These are phyloP conservation scores for Saksenaea vasiformis DNA, from an alignment of 371 early-diverging fungal genomes.

Conservation along the genomic window DNA sequence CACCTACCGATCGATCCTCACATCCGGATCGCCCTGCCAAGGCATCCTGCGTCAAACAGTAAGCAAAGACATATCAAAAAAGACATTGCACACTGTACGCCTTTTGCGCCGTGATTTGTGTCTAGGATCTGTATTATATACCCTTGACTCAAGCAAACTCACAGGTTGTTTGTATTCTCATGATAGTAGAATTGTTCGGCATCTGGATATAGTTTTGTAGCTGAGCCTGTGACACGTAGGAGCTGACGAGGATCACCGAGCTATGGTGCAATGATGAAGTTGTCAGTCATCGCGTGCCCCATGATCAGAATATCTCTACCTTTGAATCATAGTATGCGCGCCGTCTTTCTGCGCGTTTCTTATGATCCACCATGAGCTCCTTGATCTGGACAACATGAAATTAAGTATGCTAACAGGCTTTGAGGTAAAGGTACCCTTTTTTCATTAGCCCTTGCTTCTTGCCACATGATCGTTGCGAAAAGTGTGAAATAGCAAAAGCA, in stretches of 20 bases:
- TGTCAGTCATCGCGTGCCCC: background rate
- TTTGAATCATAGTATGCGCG: constrained; percentile 62
- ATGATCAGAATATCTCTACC: constrained; percentile 24
- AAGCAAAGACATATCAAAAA: background rate
- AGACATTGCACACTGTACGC: background rate
- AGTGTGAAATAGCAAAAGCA: background rate
- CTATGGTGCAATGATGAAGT: constrained; percentile 22
- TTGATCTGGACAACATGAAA: constrained; percentile 36
- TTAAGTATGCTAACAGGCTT: background rate
- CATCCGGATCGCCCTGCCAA: constrained; percentile 54
- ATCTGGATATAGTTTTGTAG: constrained; percentile 50
- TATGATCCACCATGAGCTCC: constrained; percentile 58
- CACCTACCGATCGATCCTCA: constrained; percentile 49
- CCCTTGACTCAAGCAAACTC: constrained; percentile 18
- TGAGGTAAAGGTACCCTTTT: constrained; percentile 29
- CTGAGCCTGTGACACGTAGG: constrained; percentile 55
- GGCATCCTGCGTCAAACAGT: constrained; percentile 36
- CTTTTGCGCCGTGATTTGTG: background rate
- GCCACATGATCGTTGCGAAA: constrained; percentile 32
- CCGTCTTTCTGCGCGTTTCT: constrained; percentile 57
- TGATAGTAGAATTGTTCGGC: constrained; percentile 58
- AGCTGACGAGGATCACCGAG: constrained; percentile 62
- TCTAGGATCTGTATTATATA: constrained; percentile 2
- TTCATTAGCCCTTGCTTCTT: constrained; percentile 49
- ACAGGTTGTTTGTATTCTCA: constrained; percentile 54